Evolutionary conservation across 140 eudicot species (phyloP).

Genomic region (Ambrosia hybrid): DNA sequence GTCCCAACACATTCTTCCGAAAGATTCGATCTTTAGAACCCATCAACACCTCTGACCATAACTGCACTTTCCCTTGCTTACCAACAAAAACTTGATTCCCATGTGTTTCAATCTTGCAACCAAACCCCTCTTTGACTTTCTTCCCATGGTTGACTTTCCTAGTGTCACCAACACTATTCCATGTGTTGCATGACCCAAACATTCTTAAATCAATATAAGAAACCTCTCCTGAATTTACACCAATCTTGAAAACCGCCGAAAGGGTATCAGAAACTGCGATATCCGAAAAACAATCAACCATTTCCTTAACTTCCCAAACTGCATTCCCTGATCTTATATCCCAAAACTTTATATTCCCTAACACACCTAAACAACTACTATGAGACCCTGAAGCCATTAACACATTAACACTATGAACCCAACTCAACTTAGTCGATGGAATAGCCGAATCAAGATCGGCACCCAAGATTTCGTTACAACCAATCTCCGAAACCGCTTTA

Average conservation of each 20-base stretch:
- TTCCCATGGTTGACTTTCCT: constrained; percentile 45
- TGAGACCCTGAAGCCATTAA: constrained; percentile 30
- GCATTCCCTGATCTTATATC: constrained; percentile 67
- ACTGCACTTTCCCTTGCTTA: constrained; percentile 61
- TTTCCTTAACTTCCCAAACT: constrained; percentile 67
- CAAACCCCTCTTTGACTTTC: constrained; percentile 72
- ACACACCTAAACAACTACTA: constrained; percentile 68
- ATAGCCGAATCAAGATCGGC: constrained; percentile 31
- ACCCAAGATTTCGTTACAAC: constrained; percentile 61
- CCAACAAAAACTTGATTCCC: constrained; percentile 75
- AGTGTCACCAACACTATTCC: constrained; percentile 62
- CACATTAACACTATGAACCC: constrained; percentile 60
- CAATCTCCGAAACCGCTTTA: constrained; percentile 46
- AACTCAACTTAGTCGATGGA: constrained; percentile 68
- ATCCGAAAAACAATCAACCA: constrained; percentile 67
- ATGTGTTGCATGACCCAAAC: constrained; percentile 42
- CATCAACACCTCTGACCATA: constrained; percentile 76
- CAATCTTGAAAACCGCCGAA: constrained; percentile 26
- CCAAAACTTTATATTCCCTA: constrained; percentile 62
- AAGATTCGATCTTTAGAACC: constrained; percentile 60
- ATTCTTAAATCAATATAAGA: constrained; percentile 60
- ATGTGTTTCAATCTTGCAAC: constrained; percentile 63
- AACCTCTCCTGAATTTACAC: constrained; percentile 68
- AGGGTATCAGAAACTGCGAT: constrained; percentile 47
- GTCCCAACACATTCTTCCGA: constrained; percentile 66